Evolutionary conservation across 768 basidiomycete genomes (phyloP), one percentile per base, ranked within the genome.

Genomic region (Termitomyces sp.): DNA sequence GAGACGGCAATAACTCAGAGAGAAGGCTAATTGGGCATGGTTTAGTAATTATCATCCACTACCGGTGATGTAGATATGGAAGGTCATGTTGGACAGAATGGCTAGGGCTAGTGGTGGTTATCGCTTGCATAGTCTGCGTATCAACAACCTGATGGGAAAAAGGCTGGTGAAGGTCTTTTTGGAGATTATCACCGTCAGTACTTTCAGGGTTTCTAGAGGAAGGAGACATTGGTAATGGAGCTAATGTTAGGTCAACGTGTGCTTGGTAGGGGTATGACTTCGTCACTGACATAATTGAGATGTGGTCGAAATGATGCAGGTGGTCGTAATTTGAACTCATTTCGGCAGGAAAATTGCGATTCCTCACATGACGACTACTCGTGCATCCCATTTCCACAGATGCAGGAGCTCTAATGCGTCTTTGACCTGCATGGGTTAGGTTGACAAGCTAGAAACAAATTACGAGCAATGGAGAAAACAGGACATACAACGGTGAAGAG

Each of bases 391-490:
- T 89, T 29, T 76, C 72, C 81, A 87, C 4, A 88, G 74, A 62
- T 90, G 84, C 6, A 87, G 69, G 1, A 92, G 74, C 34, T 86
- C 79, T 2, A 88, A 42, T 51, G 83, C 84, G 58, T 90, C 89
- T 66, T 85, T 88, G 6, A 77, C 80, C 87, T 89, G 34, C 26
- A 36, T 2, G n/a, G 12, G 12, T 2, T 3, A 13, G 43, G 49
- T 20, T 44, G 34, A 20, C 29, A 29, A 46, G n/a, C 10, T 49
- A 37, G 29, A 2, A 14, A 51, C 44, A 37, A 20, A 14, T 1
- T n/a, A 12, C 29, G 37, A 22, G 13, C 5, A 0, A n/a, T n/a
- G n/a, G n/a, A 20, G 27, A 41, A 34, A 24, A 29, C 29, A n/a
- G 18, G 26, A 65, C 83, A 59, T 66, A 88, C 87, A 57, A 86